A percentile compares a stretch with the other conserved stretches of the same genome.
phyloP scores from a whole-genome alignment of 306 rosid genomes.

The Quercus alba region DNA sequence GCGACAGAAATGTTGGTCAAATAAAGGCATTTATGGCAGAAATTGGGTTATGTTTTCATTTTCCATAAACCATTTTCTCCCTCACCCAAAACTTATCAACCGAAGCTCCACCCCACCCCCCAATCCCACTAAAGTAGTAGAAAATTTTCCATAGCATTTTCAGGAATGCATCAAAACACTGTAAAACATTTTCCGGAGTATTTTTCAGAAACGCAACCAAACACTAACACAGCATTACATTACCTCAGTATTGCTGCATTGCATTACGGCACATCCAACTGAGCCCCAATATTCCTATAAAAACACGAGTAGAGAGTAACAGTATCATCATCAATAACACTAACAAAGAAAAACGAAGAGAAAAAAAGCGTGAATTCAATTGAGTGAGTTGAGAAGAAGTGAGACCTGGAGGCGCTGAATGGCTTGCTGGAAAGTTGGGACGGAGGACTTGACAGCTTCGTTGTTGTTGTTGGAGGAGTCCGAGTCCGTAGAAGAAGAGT shows the following conservation, averaged over 20 bases:
- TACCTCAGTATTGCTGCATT: slow-evolving; percentile 99
- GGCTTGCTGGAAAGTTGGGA: slow-evolving; percentile 86
- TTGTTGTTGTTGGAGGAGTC: background rate
- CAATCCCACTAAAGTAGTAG: too few species aligned
- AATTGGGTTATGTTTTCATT: too few species aligned
- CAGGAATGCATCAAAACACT: too few species aligned
- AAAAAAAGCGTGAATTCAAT: background rate
- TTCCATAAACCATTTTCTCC: too few species aligned
- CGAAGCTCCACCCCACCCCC: too few species aligned
- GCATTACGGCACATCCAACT: slow-evolving; percentile 96
- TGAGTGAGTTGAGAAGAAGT: too few species aligned
- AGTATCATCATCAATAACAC: slow-evolving; percentile 14
- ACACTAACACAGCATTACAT: background rate
- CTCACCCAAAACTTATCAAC: too few species aligned
- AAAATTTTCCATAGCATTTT: too few species aligned
- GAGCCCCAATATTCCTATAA: slow-evolving; percentile 93
- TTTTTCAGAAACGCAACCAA: too few species aligned
- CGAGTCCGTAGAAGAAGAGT: slow-evolving; percentile 25
- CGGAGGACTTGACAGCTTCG: slow-evolving; percentile 24
- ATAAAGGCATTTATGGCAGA: too few species aligned
- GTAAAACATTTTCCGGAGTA: too few species aligned
- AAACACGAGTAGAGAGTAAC: background rate
- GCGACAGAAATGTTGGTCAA: too few species aligned
- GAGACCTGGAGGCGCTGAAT: slow-evolving; percentile 95
- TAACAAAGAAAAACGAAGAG: background rate